phyloP scores from a whole-genome alignment of 2,329 filamentous ascomycete species.

The Emmonsiellopsis sp. region DNA sequence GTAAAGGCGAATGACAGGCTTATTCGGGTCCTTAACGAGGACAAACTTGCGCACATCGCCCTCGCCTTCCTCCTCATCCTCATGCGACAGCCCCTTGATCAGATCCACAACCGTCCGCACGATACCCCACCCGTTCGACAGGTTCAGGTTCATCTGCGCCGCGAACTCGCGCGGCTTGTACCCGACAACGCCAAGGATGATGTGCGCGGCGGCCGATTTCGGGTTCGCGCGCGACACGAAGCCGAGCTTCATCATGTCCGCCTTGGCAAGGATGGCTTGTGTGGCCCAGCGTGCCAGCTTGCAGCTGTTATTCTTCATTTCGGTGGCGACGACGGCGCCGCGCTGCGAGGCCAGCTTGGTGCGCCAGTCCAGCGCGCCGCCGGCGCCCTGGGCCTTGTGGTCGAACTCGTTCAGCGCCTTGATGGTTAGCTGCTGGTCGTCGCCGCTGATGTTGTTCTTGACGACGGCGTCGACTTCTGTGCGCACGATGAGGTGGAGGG shows the following conservation, averaged over 20 bases:
- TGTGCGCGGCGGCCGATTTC: slow-evolving; percentile 84
- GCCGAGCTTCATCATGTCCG: slow-evolving; percentile 98
- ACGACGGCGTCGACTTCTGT: slow-evolving; percentile 92
- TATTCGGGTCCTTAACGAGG: slow-evolving; percentile 84
- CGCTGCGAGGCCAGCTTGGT: slow-evolving; percentile 89
- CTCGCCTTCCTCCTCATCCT: slow-evolving; percentile 22
- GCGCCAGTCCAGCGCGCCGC: slow-evolving; percentile 93
- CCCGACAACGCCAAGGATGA: slow-evolving; percentile 88
- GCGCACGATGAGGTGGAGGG: slow-evolving; percentile 83
- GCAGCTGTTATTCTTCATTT: slow-evolving; percentile 99
- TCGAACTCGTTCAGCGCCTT: slow-evolving; percentile 99
- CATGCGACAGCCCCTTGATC: slow-evolving; percentile 30
- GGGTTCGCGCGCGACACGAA: slow-evolving; percentile 94
- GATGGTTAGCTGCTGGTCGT: slow-evolving; percentile 84
- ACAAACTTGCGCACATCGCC: slow-evolving; percentile 40
- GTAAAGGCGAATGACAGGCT: slow-evolving; percentile 87
- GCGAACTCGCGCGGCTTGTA: slow-evolving; percentile 98
- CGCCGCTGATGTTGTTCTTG: slow-evolving; percentile 86
- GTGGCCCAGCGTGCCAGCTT: slow-evolving; percentile 97
- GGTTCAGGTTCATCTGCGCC: slow-evolving; percentile 92
- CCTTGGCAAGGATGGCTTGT: slow-evolving; percentile 90
- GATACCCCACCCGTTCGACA: slow-evolving; percentile 98
- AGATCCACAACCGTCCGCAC: slow-evolving; percentile 97
- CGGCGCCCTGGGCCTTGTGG: slow-evolving; percentile 90
- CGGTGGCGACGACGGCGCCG: slow-evolving; percentile 93